Evolutionary conservation across 73 alveolate genomes (phyloP), one percentile per base, ranked within the genome.

Genomic region (Blepharisma japonicum): DNA sequence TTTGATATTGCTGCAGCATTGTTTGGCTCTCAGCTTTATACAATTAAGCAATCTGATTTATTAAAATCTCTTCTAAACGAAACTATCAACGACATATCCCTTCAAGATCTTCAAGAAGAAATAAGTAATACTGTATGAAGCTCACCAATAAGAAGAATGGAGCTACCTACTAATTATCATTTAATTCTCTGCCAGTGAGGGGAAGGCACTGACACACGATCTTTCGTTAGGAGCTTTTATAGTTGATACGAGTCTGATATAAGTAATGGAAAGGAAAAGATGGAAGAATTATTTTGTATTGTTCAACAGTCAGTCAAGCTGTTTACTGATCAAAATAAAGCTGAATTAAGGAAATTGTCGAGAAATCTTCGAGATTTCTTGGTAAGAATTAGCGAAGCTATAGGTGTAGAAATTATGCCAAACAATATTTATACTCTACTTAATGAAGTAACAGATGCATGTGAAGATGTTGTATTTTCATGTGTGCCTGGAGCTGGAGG

Each of bases 401-500:
- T 66, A n/a, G 80, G 71, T 4, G 85, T 78, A 6, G 80, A 78
- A 78, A 80, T 78, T 39, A 55, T 56, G 81, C 85, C 85, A 45
- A 20, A 5, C 27, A 27, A 48, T 27, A 80, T 78, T 45, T 54
- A 55, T 27, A 78, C 14, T 6, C 6, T 78, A 23, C n/a, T 78
- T 6, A 32, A 78, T 23, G 18, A 56, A 14, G 46, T 78, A 6
- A 56, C 21, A 38, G 81, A 66, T 0, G 56, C 21, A 23, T 25
- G 53, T 56, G 46, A 66, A 6, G 70, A 66, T 66, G 45, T 66
- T 9, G 70, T 78, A 9, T 56, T 78, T 71, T 56, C 71, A 6
- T 55, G 80, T 38, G 85, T 78, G 5, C 85, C 85, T 42, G 85
- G 85, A 66, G 85, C 85, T 38, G 85, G 85, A 67, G 85, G 85